phyloP scores from a whole-genome alignment of 2,329 filamentous ascomycete species.

The Aspergillus sp. region DNA sequence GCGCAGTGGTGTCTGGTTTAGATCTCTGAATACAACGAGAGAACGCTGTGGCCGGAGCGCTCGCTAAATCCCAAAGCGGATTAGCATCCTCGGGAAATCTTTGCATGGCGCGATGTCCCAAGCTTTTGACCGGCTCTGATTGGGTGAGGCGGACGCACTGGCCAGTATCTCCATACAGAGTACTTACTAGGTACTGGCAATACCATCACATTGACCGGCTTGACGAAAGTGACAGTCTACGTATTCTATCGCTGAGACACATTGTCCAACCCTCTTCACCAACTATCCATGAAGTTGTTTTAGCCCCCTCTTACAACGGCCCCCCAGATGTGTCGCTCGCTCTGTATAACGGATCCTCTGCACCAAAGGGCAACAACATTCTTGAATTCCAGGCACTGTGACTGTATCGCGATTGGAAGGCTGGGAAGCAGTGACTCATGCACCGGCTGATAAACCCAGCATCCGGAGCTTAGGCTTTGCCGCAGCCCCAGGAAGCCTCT shows the following conservation, averaged over 20 bases:
- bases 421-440: not conserved
- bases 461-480: too few species aligned
- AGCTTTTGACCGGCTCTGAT: not conserved
- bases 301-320: not conserved
- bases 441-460: not conserved
- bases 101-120: not conserved
- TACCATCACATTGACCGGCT: not conserved
- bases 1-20: not conserved
- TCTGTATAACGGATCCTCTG: not conserved
- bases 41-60: not conserved
- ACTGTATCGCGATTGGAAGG: not conserved
- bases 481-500: too few species aligned
- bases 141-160: slow-evolving; percentile 1
- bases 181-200: not conserved
- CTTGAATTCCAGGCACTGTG: not conserved
- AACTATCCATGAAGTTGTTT: not conserved
- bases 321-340: not conserved
- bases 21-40: not conserved
- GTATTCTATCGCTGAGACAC: not conserved
- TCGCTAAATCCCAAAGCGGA: not conserved
- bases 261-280: not conserved
- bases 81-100: not conserved
- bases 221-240: slow-evolving; percentile 1
- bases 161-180: slow-evolving; percentile 5
- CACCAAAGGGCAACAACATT: not conserved